Evolutionary conservation across 306 rosid species (phyloP).

Genomic region (Sophora flavescens): DNA sequence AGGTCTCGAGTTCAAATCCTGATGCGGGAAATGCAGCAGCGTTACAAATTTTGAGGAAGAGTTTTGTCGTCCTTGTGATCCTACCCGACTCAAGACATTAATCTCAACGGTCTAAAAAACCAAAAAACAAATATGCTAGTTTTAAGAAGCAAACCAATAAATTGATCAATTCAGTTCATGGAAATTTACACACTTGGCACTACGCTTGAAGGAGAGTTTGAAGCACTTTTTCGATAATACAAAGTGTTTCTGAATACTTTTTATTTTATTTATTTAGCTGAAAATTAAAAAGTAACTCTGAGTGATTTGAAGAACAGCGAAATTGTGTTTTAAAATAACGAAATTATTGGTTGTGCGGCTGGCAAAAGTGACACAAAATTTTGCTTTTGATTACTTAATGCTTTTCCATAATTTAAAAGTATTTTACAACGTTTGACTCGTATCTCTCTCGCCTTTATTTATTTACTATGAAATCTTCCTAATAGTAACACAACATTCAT

Average conservation of each 20-base stretch:
- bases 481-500: background rate
- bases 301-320: slow-evolving; percentile 12
- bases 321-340: background rate
- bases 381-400: background rate
- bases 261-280: background rate
- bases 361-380: background rate
- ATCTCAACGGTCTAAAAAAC: no score
- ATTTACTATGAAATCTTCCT: no score
- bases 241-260: background rate
- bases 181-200: no score
- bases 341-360: slow-evolving; percentile 1
- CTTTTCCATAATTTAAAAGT: background rate
- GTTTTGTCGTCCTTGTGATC: no score
- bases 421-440: background rate
- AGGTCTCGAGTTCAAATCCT: no score
- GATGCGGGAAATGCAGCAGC: no score
- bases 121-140: no score
- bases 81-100: no score
- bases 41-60: no score
- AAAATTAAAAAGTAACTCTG: slow-evolving; percentile 1
- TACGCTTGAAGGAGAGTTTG: no score
- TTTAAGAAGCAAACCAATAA: no score
- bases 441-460: background rate
- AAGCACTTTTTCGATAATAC: background rate
- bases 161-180: no score